These are phyloP conservation scores for Debaryomyces coudertii DNA, from an alignment of 1,139 yeast species.

Conservation along the genomic window DNA sequence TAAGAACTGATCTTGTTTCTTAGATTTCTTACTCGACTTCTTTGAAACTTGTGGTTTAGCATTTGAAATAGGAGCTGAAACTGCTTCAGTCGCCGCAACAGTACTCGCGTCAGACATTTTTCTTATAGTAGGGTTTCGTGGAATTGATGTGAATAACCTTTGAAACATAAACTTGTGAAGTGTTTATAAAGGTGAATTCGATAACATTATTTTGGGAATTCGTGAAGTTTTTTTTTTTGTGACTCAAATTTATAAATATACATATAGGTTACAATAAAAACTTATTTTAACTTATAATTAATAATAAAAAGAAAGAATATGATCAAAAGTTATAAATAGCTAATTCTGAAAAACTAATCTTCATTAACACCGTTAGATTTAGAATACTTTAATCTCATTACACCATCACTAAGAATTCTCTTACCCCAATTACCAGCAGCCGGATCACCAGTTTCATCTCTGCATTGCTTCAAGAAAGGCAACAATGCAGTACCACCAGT, in stretches of 20 bases:
- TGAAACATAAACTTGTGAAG: conserved; percentile 18
- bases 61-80: conserved; percentile 13
- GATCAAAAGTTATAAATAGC: not conserved
- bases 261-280: not conserved
- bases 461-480: conserved; percentile 90
- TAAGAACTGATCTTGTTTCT: conserved; percentile 53
- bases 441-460: conserved; percentile 93
- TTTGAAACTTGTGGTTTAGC: conserved; percentile 15
- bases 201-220: conserved; percentile 1
- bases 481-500: conserved; percentile 94
- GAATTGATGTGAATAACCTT: conserved; percentile 13
- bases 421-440: conserved; percentile 93
- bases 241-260: conserved; percentile 2
- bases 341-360: conserved; percentile 19
- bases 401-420: conserved; percentile 67
- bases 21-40: conserved; percentile 31
- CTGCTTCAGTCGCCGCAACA: conserved; percentile 18
- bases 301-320: not conserved
- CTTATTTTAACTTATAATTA: not conserved
- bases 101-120: conserved; percentile 31
- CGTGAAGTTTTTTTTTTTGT: conserved; percentile 10
- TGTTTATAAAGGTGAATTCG: not conserved
- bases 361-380: conserved; percentile 37
- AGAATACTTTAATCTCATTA: conserved; percentile 48
- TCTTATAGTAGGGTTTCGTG: conserved; percentile 15